Evolutionary conservation across 208 protist species (phyloP).

Genomic region (Leishmania turanica): DNA sequence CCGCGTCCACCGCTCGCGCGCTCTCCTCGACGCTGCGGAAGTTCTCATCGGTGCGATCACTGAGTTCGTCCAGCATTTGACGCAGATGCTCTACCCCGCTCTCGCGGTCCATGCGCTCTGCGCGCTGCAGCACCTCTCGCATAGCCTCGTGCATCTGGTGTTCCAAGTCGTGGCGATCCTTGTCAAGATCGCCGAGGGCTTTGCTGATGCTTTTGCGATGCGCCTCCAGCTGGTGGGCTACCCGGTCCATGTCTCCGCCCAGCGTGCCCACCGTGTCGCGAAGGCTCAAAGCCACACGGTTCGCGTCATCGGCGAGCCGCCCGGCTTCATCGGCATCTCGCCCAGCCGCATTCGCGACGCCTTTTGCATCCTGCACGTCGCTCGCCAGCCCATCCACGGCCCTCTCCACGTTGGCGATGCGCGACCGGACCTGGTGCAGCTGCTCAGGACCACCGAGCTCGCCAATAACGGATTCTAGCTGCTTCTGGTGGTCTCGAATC

Average conservation of each 20-base stretch:
- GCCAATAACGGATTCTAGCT: slow-evolving; percentile 46
- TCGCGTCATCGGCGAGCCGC: slow-evolving; percentile 51
- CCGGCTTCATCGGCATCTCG: slow-evolving; percentile 54
- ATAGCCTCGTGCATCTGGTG: slow-evolving; percentile 48
- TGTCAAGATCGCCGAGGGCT: slow-evolving; percentile 51
- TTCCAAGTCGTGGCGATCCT: slow-evolving; percentile 41
- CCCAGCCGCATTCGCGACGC: slow-evolving; percentile 32
- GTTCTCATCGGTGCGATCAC: slow-evolving; percentile 85
- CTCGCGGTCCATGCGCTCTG: slow-evolving; percentile 44
- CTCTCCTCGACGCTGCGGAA: slow-evolving; percentile 83
- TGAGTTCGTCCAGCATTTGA: slow-evolving; percentile 75
- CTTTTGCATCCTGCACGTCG: slow-evolving; percentile 47
- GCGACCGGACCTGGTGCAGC: slow-evolving; percentile 40
- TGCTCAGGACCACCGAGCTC: slow-evolving; percentile 41
- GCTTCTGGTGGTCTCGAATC: slow-evolving; percentile 41
- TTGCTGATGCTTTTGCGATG: slow-evolving; percentile 42
- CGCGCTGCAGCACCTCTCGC: slow-evolving; percentile 43
- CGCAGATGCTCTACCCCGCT: slow-evolving; percentile 53
- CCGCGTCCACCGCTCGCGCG: slow-evolving; percentile 70
- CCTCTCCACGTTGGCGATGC: slow-evolving; percentile 52
- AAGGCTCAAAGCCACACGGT: slow-evolving; percentile 28
- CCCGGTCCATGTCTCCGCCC: slow-evolving; percentile 35
- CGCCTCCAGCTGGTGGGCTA: slow-evolving; percentile 38
- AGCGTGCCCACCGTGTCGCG: slow-evolving; percentile 42
- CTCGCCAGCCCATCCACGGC: slow-evolving; percentile 41